Conservation (phyloP, 129 eudicot species). For the Ambrosia trifida region DNA sequence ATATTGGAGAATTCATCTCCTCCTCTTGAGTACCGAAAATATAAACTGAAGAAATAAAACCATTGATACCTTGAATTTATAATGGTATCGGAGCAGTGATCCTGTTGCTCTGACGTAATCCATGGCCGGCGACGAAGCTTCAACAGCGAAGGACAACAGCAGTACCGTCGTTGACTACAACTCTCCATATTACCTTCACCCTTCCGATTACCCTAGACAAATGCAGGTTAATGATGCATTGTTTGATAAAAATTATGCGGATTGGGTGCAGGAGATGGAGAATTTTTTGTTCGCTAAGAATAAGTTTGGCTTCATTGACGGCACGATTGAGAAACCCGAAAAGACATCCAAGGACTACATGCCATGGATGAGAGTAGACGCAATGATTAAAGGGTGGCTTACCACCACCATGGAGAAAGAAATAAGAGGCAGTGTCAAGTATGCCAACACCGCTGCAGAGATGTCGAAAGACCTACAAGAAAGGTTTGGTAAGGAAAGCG, state of each 20-base stretch:
- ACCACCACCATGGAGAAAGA: not conserved
- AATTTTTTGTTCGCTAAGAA: not conserved
- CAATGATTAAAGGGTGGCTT: not conserved
- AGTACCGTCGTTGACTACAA: not conserved
- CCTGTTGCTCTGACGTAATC: not conserved
- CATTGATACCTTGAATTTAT: conserved; percentile 7
- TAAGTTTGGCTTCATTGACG: not conserved
- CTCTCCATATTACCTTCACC: not conserved
- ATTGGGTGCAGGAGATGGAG: conserved; percentile 3
- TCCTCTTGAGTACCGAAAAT: too few relatives aligned
- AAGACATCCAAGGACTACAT: conserved; percentile 3
- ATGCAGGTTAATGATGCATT: conserved; percentile 5
- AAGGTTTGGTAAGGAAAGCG: not conserved
- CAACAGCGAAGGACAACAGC: not conserved
- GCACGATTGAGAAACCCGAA: not conserved
- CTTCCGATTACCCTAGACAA: not conserved
- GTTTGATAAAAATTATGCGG: conserved; percentile 1
- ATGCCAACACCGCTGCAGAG: not conserved
- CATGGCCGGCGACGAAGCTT: not conserved
- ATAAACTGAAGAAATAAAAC: too few relatives aligned
- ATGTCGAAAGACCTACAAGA: not conserved
- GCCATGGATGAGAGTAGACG: conserved; percentile 5
- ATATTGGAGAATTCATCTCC: too few relatives aligned
- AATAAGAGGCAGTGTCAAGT: not conserved
- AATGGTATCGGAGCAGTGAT: conserved; percentile 15